Percentiles rank a stretch among this genome's conserved stretches.
phyloP scores from a whole-genome alignment of 2,329 filamentous ascomycete species.

The Elsinoe ampelina region DNA sequence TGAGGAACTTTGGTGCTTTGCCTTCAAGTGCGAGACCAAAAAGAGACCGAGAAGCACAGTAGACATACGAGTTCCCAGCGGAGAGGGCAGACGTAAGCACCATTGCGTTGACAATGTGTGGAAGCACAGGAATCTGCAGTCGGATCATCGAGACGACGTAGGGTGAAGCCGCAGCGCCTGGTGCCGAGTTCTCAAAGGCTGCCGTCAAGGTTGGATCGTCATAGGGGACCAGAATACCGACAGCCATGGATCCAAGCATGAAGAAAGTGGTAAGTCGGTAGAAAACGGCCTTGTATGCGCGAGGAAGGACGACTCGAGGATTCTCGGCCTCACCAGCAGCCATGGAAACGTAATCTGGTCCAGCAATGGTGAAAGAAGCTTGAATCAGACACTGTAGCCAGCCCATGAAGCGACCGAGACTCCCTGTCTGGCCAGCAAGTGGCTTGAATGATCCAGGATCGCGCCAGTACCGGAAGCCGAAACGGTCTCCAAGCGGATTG shows the following conservation, averaged over 20 bases:
- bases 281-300: conserved; percentile 69
- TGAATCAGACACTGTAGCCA: conserved; percentile 68
- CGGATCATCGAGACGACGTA: conserved; percentile 61
- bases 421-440: conserved; percentile 51
- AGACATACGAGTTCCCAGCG: conserved; percentile 59
- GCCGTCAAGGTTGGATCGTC: conserved; percentile 52
- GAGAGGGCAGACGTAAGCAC: conserved; percentile 60
- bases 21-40: conserved; percentile 61
- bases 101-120: conserved; percentile 64
- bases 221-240: conserved; percentile 64
- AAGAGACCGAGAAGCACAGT: conserved; percentile 59
- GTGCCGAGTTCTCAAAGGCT: conserved; percentile 49
- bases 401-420: conserved; percentile 63
- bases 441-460: conserved; percentile 49
- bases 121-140: conserved; percentile 52
- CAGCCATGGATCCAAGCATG: conserved; percentile 61
- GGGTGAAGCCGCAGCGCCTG: conserved; percentile 56
- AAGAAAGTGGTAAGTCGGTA: conserved; percentile 70
- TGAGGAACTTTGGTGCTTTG: conserved; percentile 54
- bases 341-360: conserved; percentile 58
- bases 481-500: conserved; percentile 61
- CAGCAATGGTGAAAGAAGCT: conserved; percentile 58
- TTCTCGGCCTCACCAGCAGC: conserved; percentile 62
- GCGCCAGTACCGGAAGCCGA: conserved; percentile 55
- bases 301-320: conserved; percentile 59